These are phyloP conservation scores for Tylopilus plumbeoviolaceoides DNA, from an alignment of 768 basidiomycete species.

Conservation along the genomic window DNA sequence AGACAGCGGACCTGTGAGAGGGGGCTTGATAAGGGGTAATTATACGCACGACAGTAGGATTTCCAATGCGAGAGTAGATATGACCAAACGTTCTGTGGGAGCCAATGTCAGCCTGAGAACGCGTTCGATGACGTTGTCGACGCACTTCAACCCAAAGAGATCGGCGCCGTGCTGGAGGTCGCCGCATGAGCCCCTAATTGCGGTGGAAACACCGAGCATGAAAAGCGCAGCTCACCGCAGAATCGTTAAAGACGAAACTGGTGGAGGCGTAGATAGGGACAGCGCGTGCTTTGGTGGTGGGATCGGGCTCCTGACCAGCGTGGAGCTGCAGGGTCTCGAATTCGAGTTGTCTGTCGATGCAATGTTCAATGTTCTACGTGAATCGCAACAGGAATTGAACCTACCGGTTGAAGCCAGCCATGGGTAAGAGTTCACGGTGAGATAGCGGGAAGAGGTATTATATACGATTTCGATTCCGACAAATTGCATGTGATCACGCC, in stretches of 20 bases:
- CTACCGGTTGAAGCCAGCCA: constrained; percentile 25
- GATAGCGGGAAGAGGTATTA: not conserved
- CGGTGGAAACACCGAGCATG: not conserved
- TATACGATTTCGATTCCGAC: not conserved
- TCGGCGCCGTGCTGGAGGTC: constrained; percentile 48
- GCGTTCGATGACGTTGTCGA: not conserved
- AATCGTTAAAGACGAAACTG: constrained; percentile 54
- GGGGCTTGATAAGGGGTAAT: not conserved
- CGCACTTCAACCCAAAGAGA: constrained; percentile 45
- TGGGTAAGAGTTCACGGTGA: not conserved
- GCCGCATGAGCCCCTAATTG: constrained; percentile 1
- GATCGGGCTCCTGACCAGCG: constrained; percentile 52
- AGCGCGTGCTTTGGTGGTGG: constrained; percentile 55
- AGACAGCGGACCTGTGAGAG: not conserved
- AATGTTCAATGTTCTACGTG: not conserved
- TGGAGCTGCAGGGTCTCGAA: constrained; percentile 65
- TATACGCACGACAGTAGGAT: constrained; percentile 50
- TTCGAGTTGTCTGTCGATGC: constrained; percentile 36
- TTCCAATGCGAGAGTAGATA: constrained; percentile 53
- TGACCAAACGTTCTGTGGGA: constrained; percentile 39
- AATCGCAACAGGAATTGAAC: not conserved
- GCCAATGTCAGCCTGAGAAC: not conserved
- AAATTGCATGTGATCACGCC: constrained; percentile 9
- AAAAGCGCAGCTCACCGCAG: constrained; percentile 32
- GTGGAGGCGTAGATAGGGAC: constrained; percentile 60